These are phyloP conservation scores for Taphrina flavorubra DNA, from an alignment of 1,139 yeast species.

Conservation along the genomic window DNA sequence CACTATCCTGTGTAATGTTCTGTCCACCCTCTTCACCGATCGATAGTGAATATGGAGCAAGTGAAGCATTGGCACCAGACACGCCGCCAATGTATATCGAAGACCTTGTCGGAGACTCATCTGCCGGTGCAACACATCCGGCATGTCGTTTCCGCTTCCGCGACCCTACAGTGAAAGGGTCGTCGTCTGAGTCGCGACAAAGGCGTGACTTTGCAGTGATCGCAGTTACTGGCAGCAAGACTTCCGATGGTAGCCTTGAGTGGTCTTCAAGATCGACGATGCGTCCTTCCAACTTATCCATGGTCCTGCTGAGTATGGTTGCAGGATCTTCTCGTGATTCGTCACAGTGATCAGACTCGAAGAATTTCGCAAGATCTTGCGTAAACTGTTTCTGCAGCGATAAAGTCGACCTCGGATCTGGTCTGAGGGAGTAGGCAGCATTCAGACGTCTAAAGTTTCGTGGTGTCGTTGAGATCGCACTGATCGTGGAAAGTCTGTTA, in stretches of 20 bases:
- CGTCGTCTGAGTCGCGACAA: background rate
- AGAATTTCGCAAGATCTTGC: conserved; percentile 2
- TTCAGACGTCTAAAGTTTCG: conserved; percentile 3
- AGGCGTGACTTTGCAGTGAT: background rate
- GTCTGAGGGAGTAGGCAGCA: background rate
- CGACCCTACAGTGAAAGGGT: background rate
- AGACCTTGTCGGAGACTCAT: background rate
- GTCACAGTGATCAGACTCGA: conserved; percentile 12
- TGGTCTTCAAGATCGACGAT: background rate
- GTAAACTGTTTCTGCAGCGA: conserved; percentile 3
- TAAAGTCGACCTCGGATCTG: background rate
- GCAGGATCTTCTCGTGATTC: conserved; percentile 12
- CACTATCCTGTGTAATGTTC: background rate
- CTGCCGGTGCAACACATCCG: conserved; percentile 1
- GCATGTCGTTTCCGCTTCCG: conserved; percentile 14
- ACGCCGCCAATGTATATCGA: background rate
- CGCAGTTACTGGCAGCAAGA: background rate
- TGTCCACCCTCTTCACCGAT: background rate
- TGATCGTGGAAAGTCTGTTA: background rate
- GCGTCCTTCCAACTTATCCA: conserved; percentile 22
- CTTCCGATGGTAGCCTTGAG: background rate
- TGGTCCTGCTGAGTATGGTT: background rate
- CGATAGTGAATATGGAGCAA: background rate
- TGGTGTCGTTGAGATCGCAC: background rate
- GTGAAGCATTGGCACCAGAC: background rate